phyloP scores from a whole-genome alignment of 768 basidiomycete genomes.

The Rhizopogon sp. region DNA sequence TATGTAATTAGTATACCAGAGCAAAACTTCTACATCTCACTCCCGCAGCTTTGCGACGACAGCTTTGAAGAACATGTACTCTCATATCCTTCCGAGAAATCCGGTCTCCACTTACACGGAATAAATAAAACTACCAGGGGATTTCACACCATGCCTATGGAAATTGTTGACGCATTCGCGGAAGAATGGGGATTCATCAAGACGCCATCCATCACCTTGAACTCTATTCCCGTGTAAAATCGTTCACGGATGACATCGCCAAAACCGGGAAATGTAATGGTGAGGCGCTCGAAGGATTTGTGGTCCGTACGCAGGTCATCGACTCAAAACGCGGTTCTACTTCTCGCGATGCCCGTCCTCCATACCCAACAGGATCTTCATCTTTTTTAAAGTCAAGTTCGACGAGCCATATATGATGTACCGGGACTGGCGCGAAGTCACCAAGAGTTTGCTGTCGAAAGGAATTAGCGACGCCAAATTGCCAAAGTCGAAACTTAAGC shows the following conservation, averaged over 20 bases:
- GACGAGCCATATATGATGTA: constrained; percentile 99
- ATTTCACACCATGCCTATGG: constrained; percentile 69
- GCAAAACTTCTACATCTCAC: not conserved
- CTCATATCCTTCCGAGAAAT: constrained; percentile 70
- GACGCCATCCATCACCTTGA: constrained; percentile 54
- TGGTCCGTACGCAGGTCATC: constrained; percentile 73
- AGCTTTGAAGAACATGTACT: constrained; percentile 96
- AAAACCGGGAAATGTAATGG: constrained; percentile 75
- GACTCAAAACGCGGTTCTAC: constrained; percentile 31
- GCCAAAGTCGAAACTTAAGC: constrained; percentile 62
- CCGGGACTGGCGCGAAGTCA: constrained; percentile 94
- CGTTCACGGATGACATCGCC: constrained; percentile 67
- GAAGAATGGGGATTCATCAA: constrained; percentile 88
- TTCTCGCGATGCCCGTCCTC: constrained; percentile 36
- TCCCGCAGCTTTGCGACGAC: constrained; percentile 86
- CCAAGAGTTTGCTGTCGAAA: constrained; percentile 62
- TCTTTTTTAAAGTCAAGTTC: constrained; percentile 99
- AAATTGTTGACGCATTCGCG: constrained; percentile 73
- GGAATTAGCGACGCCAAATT: constrained; percentile 32
- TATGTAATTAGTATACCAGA: constrained; percentile 26
- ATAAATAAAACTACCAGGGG: constrained; percentile 64
- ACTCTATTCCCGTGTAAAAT: constrained; percentile 58
- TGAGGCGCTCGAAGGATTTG: constrained; percentile 88
- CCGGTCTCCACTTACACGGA: constrained; percentile 92
- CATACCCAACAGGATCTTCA: constrained; percentile 73